Evolutionary conservation across 208 protist species (phyloP), one percentile per base, ranked within the genome.

Genomic region (Acanthamoeba divionensis): DNA sequence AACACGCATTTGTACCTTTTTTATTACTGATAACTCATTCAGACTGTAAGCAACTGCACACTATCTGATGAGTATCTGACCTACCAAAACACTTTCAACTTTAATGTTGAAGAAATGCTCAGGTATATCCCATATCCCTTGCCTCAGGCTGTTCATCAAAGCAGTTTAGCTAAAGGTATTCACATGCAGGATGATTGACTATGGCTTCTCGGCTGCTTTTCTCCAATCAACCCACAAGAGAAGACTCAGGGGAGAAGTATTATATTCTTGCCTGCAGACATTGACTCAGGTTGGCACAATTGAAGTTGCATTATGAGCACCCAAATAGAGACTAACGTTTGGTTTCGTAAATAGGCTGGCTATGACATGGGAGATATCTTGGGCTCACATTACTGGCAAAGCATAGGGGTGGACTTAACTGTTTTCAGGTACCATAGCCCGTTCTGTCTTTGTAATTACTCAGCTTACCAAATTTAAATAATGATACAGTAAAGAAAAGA

Each of bases 71-170:
- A 95, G 50, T 95, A 92, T 60, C 75, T 80, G 24, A 33, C 91
- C 0, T 88, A 92, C 26, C 93, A 95, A 18, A 85, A 94, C n/a
- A 80, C 52, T 5, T 91, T 91, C 52, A 62, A 91, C 1, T 95
- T 95, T 33, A 47, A 13, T 31, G 52, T 93, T 7, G 93, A 95
- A 63, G 91, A 95, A 18, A 66, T 95, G 10, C 12, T 95, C 1
- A 75, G 90, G 50, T n/a, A 95, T 21, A 90, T 95, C 45, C n/a
- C n/a, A n/a, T n/a, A n/a, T n/a, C n/a, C n/a, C n/a, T n/a, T n/a
- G 93, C 93, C 33, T 90, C 86, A 21, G 90, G 90, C 24, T 91
- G 89, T 41, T 38, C 33, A 29, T 90, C 87, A n/a, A n/a, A n/a
- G n/a, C n/a, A n/a, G n/a, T n/a, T n/a, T n/a, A n/a, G n/a, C n/a